These are phyloP conservation scores for Selaginella moellendorffii DNA, from an alignment of 75 land plant species.

Conservation along the genomic window DNA sequence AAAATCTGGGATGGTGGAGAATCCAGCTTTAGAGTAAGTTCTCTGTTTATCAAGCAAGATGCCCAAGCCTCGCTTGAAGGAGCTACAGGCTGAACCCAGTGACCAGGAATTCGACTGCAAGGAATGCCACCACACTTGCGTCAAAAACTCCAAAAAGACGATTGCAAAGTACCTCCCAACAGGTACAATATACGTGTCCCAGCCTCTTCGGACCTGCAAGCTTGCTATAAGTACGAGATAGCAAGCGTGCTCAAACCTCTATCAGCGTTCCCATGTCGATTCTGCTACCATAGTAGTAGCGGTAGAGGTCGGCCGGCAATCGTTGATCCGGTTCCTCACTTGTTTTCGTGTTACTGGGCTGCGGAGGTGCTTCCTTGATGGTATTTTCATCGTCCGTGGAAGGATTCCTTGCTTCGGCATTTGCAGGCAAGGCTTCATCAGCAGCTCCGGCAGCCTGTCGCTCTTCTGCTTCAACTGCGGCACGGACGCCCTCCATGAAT, in stretches of 20 bases:
- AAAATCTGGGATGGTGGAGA: no score
- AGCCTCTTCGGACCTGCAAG: constrained; percentile 65
- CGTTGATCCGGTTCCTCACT: constrained; percentile 2
- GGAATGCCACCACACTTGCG: neutral
- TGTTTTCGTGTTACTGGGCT: constrained; percentile 1
- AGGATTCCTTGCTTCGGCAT: constrained; percentile 39
- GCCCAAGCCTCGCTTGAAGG: constrained; percentile 82
- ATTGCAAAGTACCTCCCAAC: constrained; percentile 57
- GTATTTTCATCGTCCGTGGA: constrained; percentile 6
- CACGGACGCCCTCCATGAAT: constrained; percentile 80
- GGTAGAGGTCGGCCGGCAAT: constrained; percentile 78
- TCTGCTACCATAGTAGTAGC: constrained; percentile 86
- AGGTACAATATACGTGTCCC: constrained; percentile 87
- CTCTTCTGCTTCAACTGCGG: constrained; percentile 97
- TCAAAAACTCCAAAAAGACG: neutral
- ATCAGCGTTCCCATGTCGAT: constrained; percentile 84
- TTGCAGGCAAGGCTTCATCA: constrained; percentile 84
- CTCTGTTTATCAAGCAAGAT: constrained; percentile 32
- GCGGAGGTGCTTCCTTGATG: neutral
- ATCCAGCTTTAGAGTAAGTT: neutral
- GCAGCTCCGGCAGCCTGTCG: constrained; percentile 81
- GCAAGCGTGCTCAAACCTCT: constrained; percentile 39
- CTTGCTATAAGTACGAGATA: neutral
- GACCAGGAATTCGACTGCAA: constrained; percentile 88
- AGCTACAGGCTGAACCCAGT: constrained; percentile 80